Evolutionary conservation across 2,329 filamentous ascomycete genomes (phyloP).

Genomic region (Pseudogymnoascus sp.): DNA sequence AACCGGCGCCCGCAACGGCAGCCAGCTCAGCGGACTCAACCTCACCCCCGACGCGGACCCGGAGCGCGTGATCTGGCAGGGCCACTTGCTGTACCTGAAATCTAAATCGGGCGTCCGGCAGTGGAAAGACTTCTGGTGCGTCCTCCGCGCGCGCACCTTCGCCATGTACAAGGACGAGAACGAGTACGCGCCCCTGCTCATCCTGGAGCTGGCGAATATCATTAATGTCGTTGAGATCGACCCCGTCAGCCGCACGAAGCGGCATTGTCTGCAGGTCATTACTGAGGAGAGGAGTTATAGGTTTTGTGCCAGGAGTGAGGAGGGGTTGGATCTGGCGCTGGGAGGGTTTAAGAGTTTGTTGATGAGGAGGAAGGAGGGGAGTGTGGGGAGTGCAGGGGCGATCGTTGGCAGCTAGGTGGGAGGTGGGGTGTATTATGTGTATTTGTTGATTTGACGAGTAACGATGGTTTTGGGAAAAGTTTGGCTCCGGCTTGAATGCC

Average conservation of each 20-base stretch:
- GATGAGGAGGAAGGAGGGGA: slow-evolving; percentile 54
- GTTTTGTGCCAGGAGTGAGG: slow-evolving; percentile 72
- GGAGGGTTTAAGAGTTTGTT: slow-evolving; percentile 86
- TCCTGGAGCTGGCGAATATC: slow-evolving; percentile 69
- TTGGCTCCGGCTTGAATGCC: background rate
- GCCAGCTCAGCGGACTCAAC: slow-evolving; percentile 52
- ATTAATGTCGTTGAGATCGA: slow-evolving; percentile 92
- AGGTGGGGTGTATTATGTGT: background rate
- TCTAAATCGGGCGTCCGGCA: slow-evolving; percentile 71
- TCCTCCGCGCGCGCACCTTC: slow-evolving; percentile 75
- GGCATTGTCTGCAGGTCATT: slow-evolving; percentile 84
- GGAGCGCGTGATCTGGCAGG: slow-evolving; percentile 89
- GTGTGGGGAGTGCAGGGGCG: background rate
- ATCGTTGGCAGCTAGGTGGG: background rate
- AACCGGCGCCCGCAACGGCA: slow-evolving; percentile 44
- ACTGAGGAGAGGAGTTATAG: slow-evolving; percentile 80
- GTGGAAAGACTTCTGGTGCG: slow-evolving; percentile 93
- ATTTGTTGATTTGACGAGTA: background rate
- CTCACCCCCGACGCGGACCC: slow-evolving; percentile 50
- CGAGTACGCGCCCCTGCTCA: slow-evolving; percentile 80
- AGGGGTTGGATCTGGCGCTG: slow-evolving; percentile 72
- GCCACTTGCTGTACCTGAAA: slow-evolving; percentile 77
- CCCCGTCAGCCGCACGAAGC: slow-evolving; percentile 74
- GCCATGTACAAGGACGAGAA: slow-evolving; percentile 88
- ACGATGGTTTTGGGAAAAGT: background rate